phyloP scores from a whole-genome alignment of 306 rosid species.

The Macrotyloma uniflorum region DNA sequence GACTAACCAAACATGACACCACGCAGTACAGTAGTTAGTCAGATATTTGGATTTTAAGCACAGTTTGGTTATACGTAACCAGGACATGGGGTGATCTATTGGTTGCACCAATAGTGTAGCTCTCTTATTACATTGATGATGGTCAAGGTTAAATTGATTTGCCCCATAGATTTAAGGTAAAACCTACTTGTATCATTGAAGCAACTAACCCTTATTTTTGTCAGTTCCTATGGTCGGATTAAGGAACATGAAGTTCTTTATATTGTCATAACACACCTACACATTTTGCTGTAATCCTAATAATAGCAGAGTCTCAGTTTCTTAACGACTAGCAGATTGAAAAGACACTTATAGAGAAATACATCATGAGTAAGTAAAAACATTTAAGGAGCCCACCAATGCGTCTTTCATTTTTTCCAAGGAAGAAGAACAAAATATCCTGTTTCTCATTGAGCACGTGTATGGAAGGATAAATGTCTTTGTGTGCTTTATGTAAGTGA shows the following conservation, averaged over 20 bases:
- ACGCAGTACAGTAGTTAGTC: not conserved
- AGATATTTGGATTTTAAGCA: constrained; percentile 4
- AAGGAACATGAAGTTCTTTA: constrained; percentile 8
- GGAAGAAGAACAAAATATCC: constrained; percentile 8
- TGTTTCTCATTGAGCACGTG: constrained; percentile 22
- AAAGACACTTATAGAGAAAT: not conserved
- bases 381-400: constrained; percentile 10
- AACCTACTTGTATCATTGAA: constrained; percentile 11
- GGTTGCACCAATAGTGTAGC: not conserved
- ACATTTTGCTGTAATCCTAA: not conserved
- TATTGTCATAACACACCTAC: not conserved
- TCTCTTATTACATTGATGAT: not conserved
- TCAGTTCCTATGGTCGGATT: not conserved
- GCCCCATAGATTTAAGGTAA: constrained; percentile 11
- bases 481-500: constrained; percentile 18
- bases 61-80: not conserved
- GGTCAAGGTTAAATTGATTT: constrained; percentile 12
- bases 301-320: constrained; percentile 9
- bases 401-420: not conserved
- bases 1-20: not conserved
- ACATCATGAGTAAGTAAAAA: constrained; percentile 11
- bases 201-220: constrained; percentile 28
- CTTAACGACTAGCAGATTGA: constrained; percentile 5
- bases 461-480: constrained; percentile 2
- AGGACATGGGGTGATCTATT: not conserved